Evolutionary conservation across 352 stramenopile species (phyloP), one percentile per base, ranked within the genome.

Genomic region (Pythium aquatile): DNA sequence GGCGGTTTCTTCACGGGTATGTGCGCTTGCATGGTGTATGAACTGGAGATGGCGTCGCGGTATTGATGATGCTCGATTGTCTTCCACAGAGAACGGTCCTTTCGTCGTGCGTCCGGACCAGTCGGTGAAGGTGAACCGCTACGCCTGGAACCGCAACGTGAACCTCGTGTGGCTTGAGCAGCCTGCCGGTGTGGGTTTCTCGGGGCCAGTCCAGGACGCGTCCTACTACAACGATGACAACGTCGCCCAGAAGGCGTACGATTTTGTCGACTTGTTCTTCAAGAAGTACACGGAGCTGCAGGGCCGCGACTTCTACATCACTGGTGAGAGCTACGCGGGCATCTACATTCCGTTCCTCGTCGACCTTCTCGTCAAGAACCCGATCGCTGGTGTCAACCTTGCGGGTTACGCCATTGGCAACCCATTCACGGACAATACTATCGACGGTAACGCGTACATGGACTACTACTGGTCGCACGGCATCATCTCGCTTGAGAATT

Each of bases 311-410:
- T 92, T 94, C 64, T 95, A 90, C 74, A 88, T 95, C 51, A 88
- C 85, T 9, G 86, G 86, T 13, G 86, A 95, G 62, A 90, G 78
- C 44, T 95, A 95, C 68, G 86, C 87, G 3, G 91, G 90, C 0
- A 91, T 97, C 73, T 97, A 98, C 81, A 93, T 97, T 59, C 89
- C 90, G 33, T 96, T 79, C 63, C 69, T 97, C 0, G 83, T 95
- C 6, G 68, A 93, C 48, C 63, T 83, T 24, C 66, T 97, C 30
- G 77, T 97, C 7, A 72, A 80, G 26, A 73, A 78, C 39, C 84
- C 83, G 20, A 78, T 91, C 35, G 39, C 70, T 28, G 75, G 67
- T n/a, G 82, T 95, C 6, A 90, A 90, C 58, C 69, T 95, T 40
- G 73, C 81, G 40, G 87, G 87, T 17, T 85, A 90, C 40, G 83